phyloP scores from a whole-genome alignment of 108 stramenopile species.

The Fragilariopsis cylindrus region DNA sequence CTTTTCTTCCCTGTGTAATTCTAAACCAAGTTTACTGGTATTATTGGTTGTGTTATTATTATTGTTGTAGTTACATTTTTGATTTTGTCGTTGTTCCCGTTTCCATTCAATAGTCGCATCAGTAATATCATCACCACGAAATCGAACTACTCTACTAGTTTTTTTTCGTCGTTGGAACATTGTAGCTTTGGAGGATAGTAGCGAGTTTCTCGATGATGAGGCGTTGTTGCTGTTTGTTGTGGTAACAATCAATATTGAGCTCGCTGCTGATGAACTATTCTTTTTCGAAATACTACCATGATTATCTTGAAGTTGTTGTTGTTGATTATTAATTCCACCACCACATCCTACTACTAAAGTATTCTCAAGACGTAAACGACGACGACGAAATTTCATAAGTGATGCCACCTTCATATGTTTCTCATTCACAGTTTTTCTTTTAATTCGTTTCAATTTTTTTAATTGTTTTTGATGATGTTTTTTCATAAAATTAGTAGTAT shows the following conservation, averaged over 20 bases:
- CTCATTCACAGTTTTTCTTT: background rate
- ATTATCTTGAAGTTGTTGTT: too few relatives aligned
- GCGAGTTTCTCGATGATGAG: too few relatives aligned
- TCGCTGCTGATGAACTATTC: too few relatives aligned
- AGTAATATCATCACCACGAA: background rate
- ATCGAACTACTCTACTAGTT: background rate
- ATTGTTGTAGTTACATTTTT: background rate
- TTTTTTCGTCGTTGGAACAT: background rate
- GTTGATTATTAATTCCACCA: too few relatives aligned
- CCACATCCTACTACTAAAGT: too few relatives aligned
- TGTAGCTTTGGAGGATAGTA: too few relatives aligned
- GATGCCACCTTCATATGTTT: background rate
- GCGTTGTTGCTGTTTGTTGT: too few relatives aligned
- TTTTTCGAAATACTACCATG: too few relatives aligned
- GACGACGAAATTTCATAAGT: background rate
- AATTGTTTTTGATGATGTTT: background rate
- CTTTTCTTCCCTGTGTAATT: background rate
- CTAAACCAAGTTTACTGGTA: background rate
- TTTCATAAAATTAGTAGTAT: background rate
- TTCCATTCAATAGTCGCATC: background rate
- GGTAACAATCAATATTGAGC: too few relatives aligned
- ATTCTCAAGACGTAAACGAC: background rate
- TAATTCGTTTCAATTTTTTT: background rate
- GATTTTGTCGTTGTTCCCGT: background rate
- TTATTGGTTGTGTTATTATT: background rate